A percentile compares a stretch with the other conserved stretches of the same genome.
Conservation (phyloP, 768 basidiomycete genomes). For the Phaeotremella skinneri region DNA sequence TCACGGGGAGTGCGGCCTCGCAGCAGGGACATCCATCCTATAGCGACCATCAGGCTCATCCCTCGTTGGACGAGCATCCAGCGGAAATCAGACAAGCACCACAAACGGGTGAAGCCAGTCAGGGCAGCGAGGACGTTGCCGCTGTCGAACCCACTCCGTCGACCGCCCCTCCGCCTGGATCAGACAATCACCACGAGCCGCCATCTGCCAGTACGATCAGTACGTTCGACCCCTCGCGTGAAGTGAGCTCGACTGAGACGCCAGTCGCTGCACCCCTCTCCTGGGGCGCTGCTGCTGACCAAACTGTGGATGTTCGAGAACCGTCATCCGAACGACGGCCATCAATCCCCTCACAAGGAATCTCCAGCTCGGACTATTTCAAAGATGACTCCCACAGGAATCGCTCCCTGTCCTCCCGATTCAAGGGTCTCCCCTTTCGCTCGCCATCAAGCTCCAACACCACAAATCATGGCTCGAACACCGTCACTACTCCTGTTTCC, state of each 20-base stretch:
- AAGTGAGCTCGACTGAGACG: no score
- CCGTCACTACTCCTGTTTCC: not conserved
- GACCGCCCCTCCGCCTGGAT: no score
- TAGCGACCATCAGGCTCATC: no score
- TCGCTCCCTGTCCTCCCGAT: constrained; percentile 14
- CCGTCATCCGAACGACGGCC: not conserved
- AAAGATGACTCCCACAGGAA: constrained; percentile 18
- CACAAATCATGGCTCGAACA: constrained; percentile 1
- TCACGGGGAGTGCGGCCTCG: not conserved
- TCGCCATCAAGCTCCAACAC: constrained; percentile 1
- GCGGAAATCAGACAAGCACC: no score
- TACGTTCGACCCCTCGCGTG: no score
- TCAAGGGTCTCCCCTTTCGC: constrained; percentile 13
- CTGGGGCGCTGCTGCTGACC: not conserved
- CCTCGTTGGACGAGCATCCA: no score
- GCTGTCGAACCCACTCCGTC: no score
- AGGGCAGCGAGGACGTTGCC: no score
- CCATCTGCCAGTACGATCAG: no score
- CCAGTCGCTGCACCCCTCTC: not conserved
- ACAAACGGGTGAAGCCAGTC: no score
- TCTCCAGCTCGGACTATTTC: constrained; percentile 17
- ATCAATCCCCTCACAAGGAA: constrained; percentile 11
- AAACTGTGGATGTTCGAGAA: not conserved
- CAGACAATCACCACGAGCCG: no score
- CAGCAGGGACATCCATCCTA: no score